Conservation (phyloP, 305 asterid species). For the Fraxinus latifolia region DNA sequence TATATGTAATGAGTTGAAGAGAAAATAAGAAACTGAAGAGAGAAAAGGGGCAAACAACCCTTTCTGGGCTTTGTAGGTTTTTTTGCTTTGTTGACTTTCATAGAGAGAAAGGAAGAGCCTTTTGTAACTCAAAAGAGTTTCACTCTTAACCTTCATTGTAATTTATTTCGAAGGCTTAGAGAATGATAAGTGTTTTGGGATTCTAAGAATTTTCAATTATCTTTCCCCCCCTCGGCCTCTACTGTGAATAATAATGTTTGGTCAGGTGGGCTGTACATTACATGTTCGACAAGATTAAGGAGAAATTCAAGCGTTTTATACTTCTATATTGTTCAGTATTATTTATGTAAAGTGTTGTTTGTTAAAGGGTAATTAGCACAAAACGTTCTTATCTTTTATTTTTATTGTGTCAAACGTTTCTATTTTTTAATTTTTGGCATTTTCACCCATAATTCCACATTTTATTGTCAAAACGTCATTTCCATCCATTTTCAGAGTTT, state of each 20-base stretch:
- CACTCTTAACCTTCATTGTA: constrained; percentile 33
- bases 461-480: no score
- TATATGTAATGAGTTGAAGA: constrained; percentile 37
- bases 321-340: no score
- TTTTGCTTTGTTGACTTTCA: constrained; percentile 16
- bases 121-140: constrained; percentile 18
- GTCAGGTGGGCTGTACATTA: background rate
- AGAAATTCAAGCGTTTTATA: background rate
- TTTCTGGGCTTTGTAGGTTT: constrained; percentile 24
- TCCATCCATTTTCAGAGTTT: no score
- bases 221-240: background rate
- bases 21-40: constrained; percentile 29
- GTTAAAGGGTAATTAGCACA: no score
- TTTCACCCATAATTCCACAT: no score
- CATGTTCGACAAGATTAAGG: background rate
- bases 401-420: no score
- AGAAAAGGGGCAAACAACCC: constrained; percentile 22
- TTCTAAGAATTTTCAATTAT: background rate
- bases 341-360: background rate
- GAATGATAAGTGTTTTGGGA: constrained; percentile 18
- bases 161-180: constrained; percentile 29
- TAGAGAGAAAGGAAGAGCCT: constrained; percentile 12
- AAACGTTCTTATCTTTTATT: no score
- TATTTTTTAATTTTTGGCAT: no score
- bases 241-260: background rate